Conservation (phyloP, 129 eudicot species). For the Flaveria trinervia region DNA sequence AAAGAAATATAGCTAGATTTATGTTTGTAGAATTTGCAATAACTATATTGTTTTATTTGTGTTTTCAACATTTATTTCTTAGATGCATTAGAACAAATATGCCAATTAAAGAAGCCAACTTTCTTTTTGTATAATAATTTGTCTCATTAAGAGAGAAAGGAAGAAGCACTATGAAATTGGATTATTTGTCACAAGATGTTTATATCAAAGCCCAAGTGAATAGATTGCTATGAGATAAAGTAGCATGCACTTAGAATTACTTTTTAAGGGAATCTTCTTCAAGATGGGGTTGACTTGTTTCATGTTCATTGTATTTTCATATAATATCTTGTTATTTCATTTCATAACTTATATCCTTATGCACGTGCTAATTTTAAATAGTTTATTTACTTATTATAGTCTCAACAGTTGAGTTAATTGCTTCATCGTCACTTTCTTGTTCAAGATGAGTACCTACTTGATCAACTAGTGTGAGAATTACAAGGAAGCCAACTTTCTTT, state of each 20-base stretch:
- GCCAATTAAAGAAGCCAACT: conserved; percentile 11
- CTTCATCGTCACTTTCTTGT: conserved; percentile 29
- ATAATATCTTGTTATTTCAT: background rate
- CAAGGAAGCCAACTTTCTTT: background rate
- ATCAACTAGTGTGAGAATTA: background rate
- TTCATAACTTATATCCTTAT: background rate
- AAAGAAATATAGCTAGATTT: background rate
- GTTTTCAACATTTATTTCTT: conserved; percentile 17
- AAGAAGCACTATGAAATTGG: conserved; percentile 7
- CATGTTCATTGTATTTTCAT: conserved; percentile 38
- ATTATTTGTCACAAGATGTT: background rate
- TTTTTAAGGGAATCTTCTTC: conserved; percentile 7
- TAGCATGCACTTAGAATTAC: conserved; percentile 21
- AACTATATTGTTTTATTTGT: background rate
- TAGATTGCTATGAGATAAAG: conserved; percentile 12
- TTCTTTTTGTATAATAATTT: conserved; percentile 23
- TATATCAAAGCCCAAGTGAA: background rate
- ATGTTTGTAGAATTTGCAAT: conserved; percentile 1
- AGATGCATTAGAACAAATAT: background rate
- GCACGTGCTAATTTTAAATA: conserved; percentile 19
- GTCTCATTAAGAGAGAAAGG: conserved; percentile 28
- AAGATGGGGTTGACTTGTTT: conserved; percentile 34
- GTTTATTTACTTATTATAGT: background rate
- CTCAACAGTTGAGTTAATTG: conserved; percentile 3
- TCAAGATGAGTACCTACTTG: conserved; percentile 11